phyloP scores from a whole-genome alignment of 2,329 filamentous ascomycete species.

The Pseudogymnoascus sp. region DNA sequence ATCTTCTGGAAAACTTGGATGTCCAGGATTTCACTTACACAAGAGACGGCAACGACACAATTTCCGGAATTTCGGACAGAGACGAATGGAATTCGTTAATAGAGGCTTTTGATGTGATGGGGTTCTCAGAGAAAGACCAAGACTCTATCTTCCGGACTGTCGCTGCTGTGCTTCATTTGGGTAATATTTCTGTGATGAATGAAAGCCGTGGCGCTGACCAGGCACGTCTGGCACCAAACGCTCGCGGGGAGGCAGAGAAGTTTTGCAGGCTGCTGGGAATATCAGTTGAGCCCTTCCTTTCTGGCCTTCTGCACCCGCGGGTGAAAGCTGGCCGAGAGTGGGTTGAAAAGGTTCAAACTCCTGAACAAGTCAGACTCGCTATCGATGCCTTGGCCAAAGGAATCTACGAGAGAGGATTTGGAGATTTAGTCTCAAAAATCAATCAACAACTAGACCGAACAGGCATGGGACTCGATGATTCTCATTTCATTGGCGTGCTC shows the following conservation, averaged over 20 bases:
- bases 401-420: conserved; percentile 94
- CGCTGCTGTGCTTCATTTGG: conserved; percentile 84
- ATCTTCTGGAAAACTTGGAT: conserved; percentile 66
- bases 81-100: conserved; percentile 87
- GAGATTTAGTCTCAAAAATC: conserved; percentile 84
- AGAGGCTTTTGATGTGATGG: conserved; percentile 92
- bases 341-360: conserved; percentile 97
- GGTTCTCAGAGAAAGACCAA: conserved; percentile 81
- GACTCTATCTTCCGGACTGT: conserved; percentile 75
- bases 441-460: conserved; percentile 86
- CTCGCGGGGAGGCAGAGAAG: conserved; percentile 64
- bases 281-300: conserved; percentile 73
- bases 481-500: conserved; percentile 91
- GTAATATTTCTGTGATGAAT: conserved; percentile 82
- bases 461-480: conserved; percentile 75
- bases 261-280: conserved; percentile 83
- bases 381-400: conserved; percentile 92
- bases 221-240: conserved; percentile 70
- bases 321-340: conserved; percentile 95
- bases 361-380: conserved; percentile 85
- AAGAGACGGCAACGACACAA: conserved; percentile 81
- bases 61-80: conserved; percentile 78
- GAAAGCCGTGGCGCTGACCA: conserved; percentile 89
- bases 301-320: conserved; percentile 80
- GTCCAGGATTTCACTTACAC: conserved; percentile 90